Base-by-base conservation (phyloP, 1,284 basidiomycete species). In the Ustilago cynodontis region DNA sequence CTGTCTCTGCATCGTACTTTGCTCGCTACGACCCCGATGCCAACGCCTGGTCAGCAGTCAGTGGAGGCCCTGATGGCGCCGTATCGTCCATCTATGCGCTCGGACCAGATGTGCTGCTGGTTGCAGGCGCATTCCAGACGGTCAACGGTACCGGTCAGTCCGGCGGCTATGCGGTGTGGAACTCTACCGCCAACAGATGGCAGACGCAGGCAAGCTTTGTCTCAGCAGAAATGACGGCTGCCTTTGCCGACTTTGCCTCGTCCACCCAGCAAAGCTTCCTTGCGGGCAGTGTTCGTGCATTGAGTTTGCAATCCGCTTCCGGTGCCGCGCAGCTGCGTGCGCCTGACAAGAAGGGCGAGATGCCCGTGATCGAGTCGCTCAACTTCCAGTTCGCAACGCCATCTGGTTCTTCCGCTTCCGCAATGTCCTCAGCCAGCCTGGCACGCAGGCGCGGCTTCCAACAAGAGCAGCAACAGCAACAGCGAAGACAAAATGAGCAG, bases 111-210 rank as follows among this genome's bases (percentile, higher is more conserved):
- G 88, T 89, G 53, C 70, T 96, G 10, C 88, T 92, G 51, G 89
- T 94, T 1, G 89, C 90, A 0, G 94, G 94, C 6, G 91, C 91
- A 81, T 95, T 98, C 86, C 91, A 91, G 1, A 87, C 88, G 50
- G 85, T 91, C 71, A 81, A 73, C 16, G 68, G 80, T 26, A 79
- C 78, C n/a, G 82, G 85, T 29, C 83, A 86, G 41, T 90, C 89
- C 0, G 89, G 90, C 33, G 94, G 95, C 2, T 90, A 94, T 64
- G 94, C 93, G 0, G 87, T 89, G 1, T 97, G 92, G 92, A 89
- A 94, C 84, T 87, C 91, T n/a, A 86, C 87, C 1, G 88, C 88
- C 33, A 87, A 88, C 7, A 85, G 87, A 0, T 97, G 94, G 94
- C 88, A 90, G 61, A 57, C 66, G 3, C 69, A 83, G 56, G n/a